A percentile compares a stretch with the other conserved stretches of the same genome.
These are phyloP conservation scores for Aspergillus novoparasiticus DNA, from an alignment of 2,329 filamentous ascomycete species.

Conservation along the genomic window DNA sequence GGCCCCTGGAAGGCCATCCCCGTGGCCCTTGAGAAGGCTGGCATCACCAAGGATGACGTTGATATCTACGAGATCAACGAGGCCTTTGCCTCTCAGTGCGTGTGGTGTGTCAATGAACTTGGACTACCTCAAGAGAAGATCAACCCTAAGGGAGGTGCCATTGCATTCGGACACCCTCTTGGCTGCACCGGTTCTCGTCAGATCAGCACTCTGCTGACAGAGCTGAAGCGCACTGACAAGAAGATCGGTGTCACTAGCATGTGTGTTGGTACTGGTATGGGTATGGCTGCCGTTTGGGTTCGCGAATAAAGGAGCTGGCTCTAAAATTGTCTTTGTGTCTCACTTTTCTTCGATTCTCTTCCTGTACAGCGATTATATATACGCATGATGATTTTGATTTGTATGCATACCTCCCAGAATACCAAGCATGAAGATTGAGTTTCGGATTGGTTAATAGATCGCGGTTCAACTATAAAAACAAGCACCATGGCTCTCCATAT, in stretches of 20 bases:
- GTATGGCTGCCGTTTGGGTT: slow-evolving; percentile 96
- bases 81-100: slow-evolving; percentile 91
- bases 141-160: slow-evolving; percentile 95
- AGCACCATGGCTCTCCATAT: neutral
- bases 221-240: slow-evolving; percentile 80
- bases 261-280: slow-evolving; percentile 97
- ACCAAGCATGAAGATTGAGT: slow-evolving; percentile 9
- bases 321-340: slow-evolving; percentile 17
- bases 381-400: slow-evolving; percentile 15
- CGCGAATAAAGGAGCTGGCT: slow-evolving; percentile 66
- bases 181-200: slow-evolving; percentile 94
- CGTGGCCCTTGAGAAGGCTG: slow-evolving; percentile 83
- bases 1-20: slow-evolving; percentile 97
- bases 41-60: slow-evolving; percentile 83
- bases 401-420: slow-evolving; percentile 12
- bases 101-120: slow-evolving; percentile 91
- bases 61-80: slow-evolving; percentile 99
- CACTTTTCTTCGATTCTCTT: slow-evolving; percentile 17
- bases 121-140: slow-evolving; percentile 82
- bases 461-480: neutral
- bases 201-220: slow-evolving; percentile 87
- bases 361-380: slow-evolving; percentile 20
- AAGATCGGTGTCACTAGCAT: slow-evolving; percentile 91
- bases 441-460: slow-evolving; percentile 1
- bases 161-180: slow-evolving; percentile 92